phyloP scores from a whole-genome alignment of 805 yeast genomes.

The Tetrapisispora fleetii region DNA sequence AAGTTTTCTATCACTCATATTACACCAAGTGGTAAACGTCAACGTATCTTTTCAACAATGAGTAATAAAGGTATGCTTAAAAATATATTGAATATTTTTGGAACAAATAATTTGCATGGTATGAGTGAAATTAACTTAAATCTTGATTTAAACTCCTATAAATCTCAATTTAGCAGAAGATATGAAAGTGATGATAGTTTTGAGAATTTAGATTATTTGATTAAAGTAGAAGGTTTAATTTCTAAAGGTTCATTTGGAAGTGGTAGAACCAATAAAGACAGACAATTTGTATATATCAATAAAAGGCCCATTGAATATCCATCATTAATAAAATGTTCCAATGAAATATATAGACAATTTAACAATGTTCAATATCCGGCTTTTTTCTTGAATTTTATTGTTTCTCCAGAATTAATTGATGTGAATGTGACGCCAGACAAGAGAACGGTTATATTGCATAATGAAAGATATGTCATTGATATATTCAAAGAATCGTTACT shows the following conservation, averaged over 20 bases:
- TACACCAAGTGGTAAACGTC: slow-evolving; percentile 38
- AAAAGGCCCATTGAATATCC: slow-evolving; percentile 61
- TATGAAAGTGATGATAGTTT: slow-evolving; percentile 10
- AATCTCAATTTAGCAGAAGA: slow-evolving; percentile 12
- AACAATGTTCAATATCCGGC: slow-evolving; percentile 70
- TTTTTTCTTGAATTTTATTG: slow-evolving; percentile 47
- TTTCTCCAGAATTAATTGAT: slow-evolving; percentile 52
- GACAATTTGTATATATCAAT: slow-evolving; percentile 70
- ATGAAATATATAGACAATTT: slow-evolving; percentile 63
- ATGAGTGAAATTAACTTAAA: slow-evolving; percentile 40
- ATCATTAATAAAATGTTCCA: slow-evolving; percentile 46
- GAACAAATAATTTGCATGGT: slow-evolving; percentile 53
- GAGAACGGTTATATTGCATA: slow-evolving; percentile 55
- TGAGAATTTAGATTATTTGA: slow-evolving; percentile 21
- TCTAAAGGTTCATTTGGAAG: slow-evolving; percentile 74
- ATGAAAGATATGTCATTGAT: slow-evolving; percentile 53
- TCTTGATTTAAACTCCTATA: slow-evolving; percentile 30
- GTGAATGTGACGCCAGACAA: slow-evolving; percentile 91
- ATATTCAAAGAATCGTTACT: slow-evolving; percentile 42
- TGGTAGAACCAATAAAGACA: slow-evolving; percentile 60
- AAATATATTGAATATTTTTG: slow-evolving; percentile 61
- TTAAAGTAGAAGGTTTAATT: slow-evolving; percentile 47
- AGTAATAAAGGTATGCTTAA: slow-evolving; percentile 41
- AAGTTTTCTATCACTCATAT: slow-evolving; percentile 54
- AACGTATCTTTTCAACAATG: slow-evolving; percentile 47